Base-by-base conservation (phyloP, 2,329 filamentous ascomycete species). In the Tetracladium maxilliforme region DNA sequence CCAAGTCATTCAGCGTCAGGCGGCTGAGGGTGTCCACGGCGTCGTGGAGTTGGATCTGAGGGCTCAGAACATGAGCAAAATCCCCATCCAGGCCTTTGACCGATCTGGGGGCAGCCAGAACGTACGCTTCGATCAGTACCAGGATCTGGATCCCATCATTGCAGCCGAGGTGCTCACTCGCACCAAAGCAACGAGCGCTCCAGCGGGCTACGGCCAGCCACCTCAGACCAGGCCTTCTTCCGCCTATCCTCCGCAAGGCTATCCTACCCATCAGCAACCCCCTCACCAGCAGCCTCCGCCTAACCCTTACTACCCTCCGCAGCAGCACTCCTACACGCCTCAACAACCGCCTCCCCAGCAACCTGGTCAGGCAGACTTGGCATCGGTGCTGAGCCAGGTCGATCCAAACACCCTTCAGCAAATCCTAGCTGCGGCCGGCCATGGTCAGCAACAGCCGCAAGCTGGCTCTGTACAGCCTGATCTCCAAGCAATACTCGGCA, bases 91-190 rank as follows among this genome's bases (percentile, higher is more conserved):
- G 39, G 69, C 92, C 6, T 94, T 94, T 42, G 79, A 92, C 49
- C 75, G 84, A 14, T 76, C 70, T 20, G 64, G 61, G 7, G 81
- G 80, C n/a, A 58, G 61, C 11, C 69, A 69, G 38, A 84, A 81
- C 35, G 73, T 92, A 30, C 70, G 73, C 21, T 94, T 82, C 44
- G 81, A 92, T 39, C 78, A 92, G 45, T 95, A 95, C 45, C 69
- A 78, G 29, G 74, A 86, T 38, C 62, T 94, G 3, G 78, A 92
- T 18, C 79, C 84, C 1, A 50, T 58, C 6, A 72, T 84, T 22
- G 83, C 81, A 4, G 81, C 79, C 10, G 81, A 92, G 38, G 68
- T 95, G 10, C 78, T 92, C 29, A 48, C 76, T 21, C 70, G 82
- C 30, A 69, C 75, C 25, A 86, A 80, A 46, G 51, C 61, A 33